Conservation (phyloP, 495 filamentous ascomycete species). For the Arthonia radiata region DNA sequence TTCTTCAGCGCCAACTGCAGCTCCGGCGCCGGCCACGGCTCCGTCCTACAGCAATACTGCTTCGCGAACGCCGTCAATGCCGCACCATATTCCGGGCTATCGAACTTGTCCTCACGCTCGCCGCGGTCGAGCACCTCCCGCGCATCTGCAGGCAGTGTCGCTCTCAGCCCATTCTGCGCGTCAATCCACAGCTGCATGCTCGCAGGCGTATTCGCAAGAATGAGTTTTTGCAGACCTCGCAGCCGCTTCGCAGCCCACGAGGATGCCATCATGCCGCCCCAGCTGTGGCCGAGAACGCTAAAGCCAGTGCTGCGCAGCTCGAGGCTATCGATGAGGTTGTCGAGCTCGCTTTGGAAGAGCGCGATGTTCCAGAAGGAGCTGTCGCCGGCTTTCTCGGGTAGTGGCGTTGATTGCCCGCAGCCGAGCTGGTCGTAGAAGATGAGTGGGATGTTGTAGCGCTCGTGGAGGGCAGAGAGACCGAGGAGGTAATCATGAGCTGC, state of each 20-base stretch:
- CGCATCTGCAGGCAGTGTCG: slow-evolving; percentile 17
- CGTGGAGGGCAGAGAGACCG: slow-evolving; percentile 3
- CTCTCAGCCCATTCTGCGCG: slow-evolving; percentile 10
- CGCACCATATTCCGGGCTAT: slow-evolving; percentile 19
- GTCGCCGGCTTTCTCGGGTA: not conserved
- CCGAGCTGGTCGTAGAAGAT: slow-evolving; percentile 1
- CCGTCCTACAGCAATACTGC: slow-evolving; percentile 16
- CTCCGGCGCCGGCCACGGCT: slow-evolving; percentile 18
- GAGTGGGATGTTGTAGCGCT: not conserved
- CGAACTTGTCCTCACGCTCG: slow-evolving; percentile 15
- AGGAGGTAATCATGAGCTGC: slow-evolving; percentile 2
- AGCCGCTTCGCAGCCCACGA: not conserved
- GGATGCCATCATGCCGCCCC: not conserved
- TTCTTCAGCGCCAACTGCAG: too few species aligned
- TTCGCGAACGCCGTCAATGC: slow-evolving; percentile 19
- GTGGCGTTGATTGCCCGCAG: not conserved
- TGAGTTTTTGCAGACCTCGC: not conserved
- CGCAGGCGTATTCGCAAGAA: not conserved
- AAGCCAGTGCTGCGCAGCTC: not conserved
- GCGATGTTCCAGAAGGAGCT: not conserved
- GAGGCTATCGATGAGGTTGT: not conserved
- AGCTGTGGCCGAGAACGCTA: not conserved
- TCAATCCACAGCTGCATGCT: slow-evolving; percentile 9
- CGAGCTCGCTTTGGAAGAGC: not conserved
- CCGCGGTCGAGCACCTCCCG: slow-evolving; percentile 15